Evolutionary conservation across 169 alveolate species (phyloP), one percentile per base, ranked within the genome.

Genomic region (Plasmodium relictum): DNA sequence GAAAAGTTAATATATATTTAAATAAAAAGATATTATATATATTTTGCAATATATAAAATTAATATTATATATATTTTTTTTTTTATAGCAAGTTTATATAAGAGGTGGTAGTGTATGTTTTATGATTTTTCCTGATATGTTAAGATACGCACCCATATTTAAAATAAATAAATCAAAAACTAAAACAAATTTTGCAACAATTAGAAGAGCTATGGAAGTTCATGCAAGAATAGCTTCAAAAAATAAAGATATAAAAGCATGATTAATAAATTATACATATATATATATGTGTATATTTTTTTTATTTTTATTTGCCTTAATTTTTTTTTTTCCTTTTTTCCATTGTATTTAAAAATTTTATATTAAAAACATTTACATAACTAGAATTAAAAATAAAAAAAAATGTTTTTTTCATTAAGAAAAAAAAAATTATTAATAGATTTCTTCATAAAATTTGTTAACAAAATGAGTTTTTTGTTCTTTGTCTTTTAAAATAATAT

Each of bases 131-230:
- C 99, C 99, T 8, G 99, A 99, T 91, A 98, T 98, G 99, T 96
- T 99, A 12, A 97, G 99, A 89, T 98, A 98, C 92, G 99, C 99
- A 3, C 99, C 99, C 8, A 98, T 98, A 99, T 99, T 99, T 93
- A 98, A 98, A 92, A 44, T 88, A 45, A 96, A 92, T 80, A 93
- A 88, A 74, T 65, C 95, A 14, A 94, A 94, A 72, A 76, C 94
- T n/a, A 88, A 93, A 88, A 90, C 94, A 61, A 88, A 88, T 62
- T 85, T 93, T 62, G 88, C 95, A 58, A 96, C 97, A 5, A 92
- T 94, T 24, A 94, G 95, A 24, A 93, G 96, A 39, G 93, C 93
- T 74, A 92, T 94, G 78, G 93, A 93, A 44, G 95, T 94, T 41
- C 92, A 88, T 78, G 95, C 95, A 48, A 89, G 89, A 88, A 83